Conservation (phyloP, 768 basidiomycete species). For the Chalciporus sphaerocephalus region DNA sequence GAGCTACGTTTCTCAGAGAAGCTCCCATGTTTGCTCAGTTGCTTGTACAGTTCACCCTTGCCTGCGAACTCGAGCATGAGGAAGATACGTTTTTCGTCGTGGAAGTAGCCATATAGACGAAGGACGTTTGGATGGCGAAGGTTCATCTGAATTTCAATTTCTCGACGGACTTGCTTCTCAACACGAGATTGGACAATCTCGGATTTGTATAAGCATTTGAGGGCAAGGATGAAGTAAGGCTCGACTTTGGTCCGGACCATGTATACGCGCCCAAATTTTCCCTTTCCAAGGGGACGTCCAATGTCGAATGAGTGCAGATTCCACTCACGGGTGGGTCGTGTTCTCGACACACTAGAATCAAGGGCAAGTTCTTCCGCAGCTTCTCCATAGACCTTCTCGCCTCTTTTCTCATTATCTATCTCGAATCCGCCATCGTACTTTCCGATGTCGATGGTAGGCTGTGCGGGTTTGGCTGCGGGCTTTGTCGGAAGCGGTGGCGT, state of each 20-base stretch:
- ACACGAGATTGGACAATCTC: slow-evolving; percentile 89
- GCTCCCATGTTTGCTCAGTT: slow-evolving; percentile 77
- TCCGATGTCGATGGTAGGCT: slow-evolving; percentile 64
- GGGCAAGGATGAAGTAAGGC: slow-evolving; percentile 90
- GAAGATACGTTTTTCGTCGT: slow-evolving; percentile 96
- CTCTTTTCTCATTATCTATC: slow-evolving; percentile 75
- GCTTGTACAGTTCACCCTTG: slow-evolving; percentile 95
- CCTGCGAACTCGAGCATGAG: slow-evolving; percentile 97
- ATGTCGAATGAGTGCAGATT: slow-evolving; percentile 85
- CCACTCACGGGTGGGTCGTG: slow-evolving; percentile 79
- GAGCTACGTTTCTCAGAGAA: slow-evolving; percentile 88
- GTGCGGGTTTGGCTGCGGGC: slow-evolving; percentile 13
- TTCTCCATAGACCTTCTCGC: slow-evolving; percentile 69
- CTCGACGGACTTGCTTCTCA: slow-evolving; percentile 94
- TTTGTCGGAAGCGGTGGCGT: slow-evolving; percentile 26
- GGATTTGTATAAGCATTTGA: slow-evolving; percentile 95
- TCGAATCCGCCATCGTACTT: slow-evolving; percentile 97
- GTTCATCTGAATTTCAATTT: slow-evolving; percentile 98
- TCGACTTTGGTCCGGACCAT: slow-evolving; percentile 91
- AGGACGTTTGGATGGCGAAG: slow-evolving; percentile 93
- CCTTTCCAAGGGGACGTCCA: slow-evolving; percentile 95
- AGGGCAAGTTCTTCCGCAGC: slow-evolving; percentile 78
- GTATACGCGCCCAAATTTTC: slow-evolving; percentile 98
- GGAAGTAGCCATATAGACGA: slow-evolving; percentile 94
- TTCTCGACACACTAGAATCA: slow-evolving; percentile 72